Evolutionary conservation across 2,329 filamentous ascomycete species (phyloP), one percentile per base, ranked within the genome.

Genomic region (Talaromyces sp.): DNA sequence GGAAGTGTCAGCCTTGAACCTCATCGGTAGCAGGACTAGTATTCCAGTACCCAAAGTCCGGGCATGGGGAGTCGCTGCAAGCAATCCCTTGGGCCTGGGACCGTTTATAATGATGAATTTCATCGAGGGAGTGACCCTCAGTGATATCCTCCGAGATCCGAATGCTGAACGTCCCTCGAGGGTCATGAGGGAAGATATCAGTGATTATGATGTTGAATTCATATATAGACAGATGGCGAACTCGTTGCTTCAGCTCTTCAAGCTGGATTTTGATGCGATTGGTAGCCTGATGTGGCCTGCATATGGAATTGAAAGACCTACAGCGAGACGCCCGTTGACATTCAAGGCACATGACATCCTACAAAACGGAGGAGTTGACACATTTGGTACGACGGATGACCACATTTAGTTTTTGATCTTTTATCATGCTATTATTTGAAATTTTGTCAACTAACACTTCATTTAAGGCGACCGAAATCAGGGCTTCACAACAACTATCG

Each of bases 31-130:
- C 2, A 57, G 13, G 4, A 63, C 61, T 27, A 63, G 3, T 1
- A 63, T 63, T 13, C 61, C 61, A 3, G 48, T 56, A 2, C 61
- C 61, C 1, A 24, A 5, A 57, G 50, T 63, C 1, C 16, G 19
- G 7, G 31, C 52, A 0, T 63, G 52, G 52, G 61, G 61, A 3
- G 13, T 3, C 14, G 19, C 61, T 27, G 7, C n/a, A 7, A 14
- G 19, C 2, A 63, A 58, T 3, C 0, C 1, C 7, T 39, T 58
- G 10, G 39, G 31, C 1, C 19, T 63, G 6, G 39, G 61, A 1
- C 61, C 61, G 2, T 63, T 63, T 6, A 63, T 58, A 1, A 58
- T 63, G n/a, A 63, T 63, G 61, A 52, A 63, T 8, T 48, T 48
- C 14, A 3, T 48, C 14, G 11, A 48, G 3, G 45, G 45, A 3